Evolutionary conservation across 176 grass and related monocot genomes (phyloP).

Genomic region (Elymus sibiricus): DNA sequence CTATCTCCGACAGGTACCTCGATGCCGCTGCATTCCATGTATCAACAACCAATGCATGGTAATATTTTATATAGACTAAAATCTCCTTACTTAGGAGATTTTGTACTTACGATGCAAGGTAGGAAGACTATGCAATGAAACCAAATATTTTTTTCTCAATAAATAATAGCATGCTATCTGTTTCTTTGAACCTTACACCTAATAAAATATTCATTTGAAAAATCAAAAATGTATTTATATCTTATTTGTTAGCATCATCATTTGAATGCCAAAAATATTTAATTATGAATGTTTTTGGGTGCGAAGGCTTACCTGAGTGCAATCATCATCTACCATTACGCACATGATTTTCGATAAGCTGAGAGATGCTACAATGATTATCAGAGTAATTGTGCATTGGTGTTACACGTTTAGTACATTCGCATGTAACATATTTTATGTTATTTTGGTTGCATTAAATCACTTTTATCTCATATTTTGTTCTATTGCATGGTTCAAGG

Average conservation of each 20-base stretch:
- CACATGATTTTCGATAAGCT: constrained; percentile 94
- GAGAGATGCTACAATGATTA: constrained; percentile 97
- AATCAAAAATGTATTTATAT: not conserved
- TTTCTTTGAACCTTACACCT: not conserved
- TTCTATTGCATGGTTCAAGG: too few relatives aligned
- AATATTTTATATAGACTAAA: not conserved
- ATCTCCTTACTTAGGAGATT: not conserved
- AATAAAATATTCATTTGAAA: not conserved
- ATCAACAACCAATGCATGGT: constrained; percentile 97
- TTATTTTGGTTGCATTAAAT: too few relatives aligned
- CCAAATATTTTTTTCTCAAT: not conserved
- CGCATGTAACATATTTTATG: not conserved
- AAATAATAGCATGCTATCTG: not conserved
- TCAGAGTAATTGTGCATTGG: constrained; percentile 64
- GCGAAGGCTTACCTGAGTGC: constrained; percentile 90
- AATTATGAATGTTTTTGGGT: constrained; percentile 3
- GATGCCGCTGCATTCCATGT: constrained; percentile 78
- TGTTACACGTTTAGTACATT: not conserved
- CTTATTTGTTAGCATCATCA: not conserved
- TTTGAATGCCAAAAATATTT: not conserved
- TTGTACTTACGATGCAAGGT: not conserved
- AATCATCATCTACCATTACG: constrained; percentile 85
- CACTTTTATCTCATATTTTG: too few relatives aligned
- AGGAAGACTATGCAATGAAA: not conserved
- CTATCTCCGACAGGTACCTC: constrained; percentile 43